Evolutionary conservation across 208 protist genomes (phyloP).

Genomic region (Trypanosoma platydactyli): DNA sequence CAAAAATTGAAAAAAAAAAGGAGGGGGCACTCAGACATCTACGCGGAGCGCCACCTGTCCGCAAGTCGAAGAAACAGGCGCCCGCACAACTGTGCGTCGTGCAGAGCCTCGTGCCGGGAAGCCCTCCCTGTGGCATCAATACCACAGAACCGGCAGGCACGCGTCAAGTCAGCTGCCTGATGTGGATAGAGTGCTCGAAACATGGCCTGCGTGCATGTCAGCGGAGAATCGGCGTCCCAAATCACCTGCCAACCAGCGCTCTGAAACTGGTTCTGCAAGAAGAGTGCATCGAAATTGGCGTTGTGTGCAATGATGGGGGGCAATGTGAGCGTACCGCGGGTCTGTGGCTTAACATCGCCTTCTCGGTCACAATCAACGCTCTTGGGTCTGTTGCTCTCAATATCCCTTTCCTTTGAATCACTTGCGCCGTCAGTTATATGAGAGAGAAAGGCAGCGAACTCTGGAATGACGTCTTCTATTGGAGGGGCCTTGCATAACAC

Average conservation of each 20-base stretch:
- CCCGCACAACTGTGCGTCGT: constrained; percentile 57
- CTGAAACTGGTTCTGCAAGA: constrained; percentile 36
- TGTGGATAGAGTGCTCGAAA: constrained; percentile 48
- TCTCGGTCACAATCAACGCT: too few relatives aligned
- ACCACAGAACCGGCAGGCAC: constrained; percentile 38
- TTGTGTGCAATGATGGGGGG: constrained; percentile 75
- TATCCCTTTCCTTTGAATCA: too few relatives aligned
- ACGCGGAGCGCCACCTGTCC: constrained; percentile 3
- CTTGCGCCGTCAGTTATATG: background rate
- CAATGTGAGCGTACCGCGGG: constrained; percentile 19
- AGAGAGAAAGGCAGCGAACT: constrained; percentile 36
- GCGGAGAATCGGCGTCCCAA: constrained; percentile 45
- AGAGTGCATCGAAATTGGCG: constrained; percentile 54
- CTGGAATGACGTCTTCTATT: constrained; percentile 30
- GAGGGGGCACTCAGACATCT: background rate
- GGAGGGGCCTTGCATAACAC: constrained; percentile 31
- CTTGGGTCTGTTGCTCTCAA: too few relatives aligned
- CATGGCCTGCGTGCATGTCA: constrained; percentile 56
- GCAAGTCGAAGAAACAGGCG: constrained; percentile 45
- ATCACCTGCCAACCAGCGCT: constrained; percentile 43
- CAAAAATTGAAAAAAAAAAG: background rate
- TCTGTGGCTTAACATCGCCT: background rate
- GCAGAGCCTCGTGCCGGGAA: constrained; percentile 43
- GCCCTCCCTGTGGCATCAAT: constrained; percentile 36
- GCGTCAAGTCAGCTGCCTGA: constrained; percentile 38